Percentiles rank a stretch among this genome's conserved stretches.
Evolutionary conservation across 352 stramenopile species (phyloP).

Genomic region (Phytopythium helicoides): DNA sequence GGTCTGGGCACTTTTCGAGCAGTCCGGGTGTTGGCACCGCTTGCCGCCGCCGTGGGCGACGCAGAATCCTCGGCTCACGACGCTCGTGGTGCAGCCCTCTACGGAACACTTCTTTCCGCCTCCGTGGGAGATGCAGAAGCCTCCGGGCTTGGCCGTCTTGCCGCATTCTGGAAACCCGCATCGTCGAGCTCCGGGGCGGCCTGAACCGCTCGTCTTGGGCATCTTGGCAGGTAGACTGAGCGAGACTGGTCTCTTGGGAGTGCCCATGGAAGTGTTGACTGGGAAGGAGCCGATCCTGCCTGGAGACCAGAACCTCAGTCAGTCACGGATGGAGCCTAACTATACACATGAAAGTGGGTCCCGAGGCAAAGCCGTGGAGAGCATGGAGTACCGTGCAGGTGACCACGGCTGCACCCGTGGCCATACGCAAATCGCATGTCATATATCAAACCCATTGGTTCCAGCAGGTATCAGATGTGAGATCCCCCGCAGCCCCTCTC

Average conservation of each 20-base stretch:
- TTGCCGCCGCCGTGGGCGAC: conserved; percentile 66
- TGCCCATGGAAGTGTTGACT: background rate
- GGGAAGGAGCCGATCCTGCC: too few species aligned
- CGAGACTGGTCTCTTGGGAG: background rate
- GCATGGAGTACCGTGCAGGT: too few species aligned
- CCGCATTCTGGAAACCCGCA: conserved; percentile 49
- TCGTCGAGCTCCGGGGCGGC: conserved; percentile 12
- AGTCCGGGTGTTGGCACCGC: conserved; percentile 24
- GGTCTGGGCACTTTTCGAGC: conserved; percentile 37
- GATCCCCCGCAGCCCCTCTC: too few species aligned
- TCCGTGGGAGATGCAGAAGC: conserved; percentile 52
- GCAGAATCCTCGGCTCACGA: conserved; percentile 57
- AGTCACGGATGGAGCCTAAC: too few species aligned
- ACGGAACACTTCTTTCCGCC: conserved; percentile 53
- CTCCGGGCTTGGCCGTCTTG: conserved; percentile 50
- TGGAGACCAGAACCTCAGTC: too few species aligned
- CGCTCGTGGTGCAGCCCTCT: conserved; percentile 45
- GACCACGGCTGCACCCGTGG: too few species aligned
- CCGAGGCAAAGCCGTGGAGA: too few species aligned
- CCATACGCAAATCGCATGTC: too few species aligned
- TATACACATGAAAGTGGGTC: too few species aligned
- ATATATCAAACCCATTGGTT: too few species aligned
- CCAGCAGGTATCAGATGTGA: too few species aligned
- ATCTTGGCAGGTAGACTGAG: background rate
- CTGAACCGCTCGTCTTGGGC: background rate